Evolutionary conservation across 306 rosid species (phyloP).

Genomic region (Dryas drummondii): DNA sequence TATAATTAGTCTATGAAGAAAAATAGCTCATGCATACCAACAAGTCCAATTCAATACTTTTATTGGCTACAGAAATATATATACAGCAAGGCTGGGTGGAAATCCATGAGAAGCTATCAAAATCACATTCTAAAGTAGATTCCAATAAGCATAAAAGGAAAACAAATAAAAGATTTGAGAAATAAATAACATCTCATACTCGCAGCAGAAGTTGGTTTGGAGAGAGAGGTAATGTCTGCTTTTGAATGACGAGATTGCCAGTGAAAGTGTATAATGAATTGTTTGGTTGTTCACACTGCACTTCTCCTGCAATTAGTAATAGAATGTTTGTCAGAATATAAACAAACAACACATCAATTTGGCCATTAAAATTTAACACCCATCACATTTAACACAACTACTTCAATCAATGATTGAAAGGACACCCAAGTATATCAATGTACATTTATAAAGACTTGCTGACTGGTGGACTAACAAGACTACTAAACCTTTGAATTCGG

Average conservation of each 20-base stretch:
- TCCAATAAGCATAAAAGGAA: conserved; percentile 23
- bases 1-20: not conserved
- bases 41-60: not conserved
- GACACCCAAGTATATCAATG: not conserved
- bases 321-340: conserved; percentile 13
- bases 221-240: conserved; percentile 79
- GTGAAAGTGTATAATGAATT: conserved; percentile 93
- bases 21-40: not conserved
- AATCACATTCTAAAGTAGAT: not conserved
- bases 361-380: not conserved
- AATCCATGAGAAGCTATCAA: not conserved
- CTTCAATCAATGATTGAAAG: not conserved
- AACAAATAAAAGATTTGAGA: conserved; percentile 9
- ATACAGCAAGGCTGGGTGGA: not conserved
- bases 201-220: conserved; percentile 84
- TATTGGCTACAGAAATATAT: not conserved
- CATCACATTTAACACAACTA: not conserved
- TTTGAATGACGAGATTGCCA: conserved; percentile 72
- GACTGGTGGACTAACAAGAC: conserved; percentile 22
- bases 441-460: not conserved
- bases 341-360: not conserved
- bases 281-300: conserved; percentile 96
- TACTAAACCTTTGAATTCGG: conserved; percentile 75
- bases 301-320: conserved; percentile 68
- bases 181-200: conserved; percentile 44